These are phyloP conservation scores for Alnus rubra DNA, from an alignment of 306 rosid species.

Conservation along the genomic window DNA sequence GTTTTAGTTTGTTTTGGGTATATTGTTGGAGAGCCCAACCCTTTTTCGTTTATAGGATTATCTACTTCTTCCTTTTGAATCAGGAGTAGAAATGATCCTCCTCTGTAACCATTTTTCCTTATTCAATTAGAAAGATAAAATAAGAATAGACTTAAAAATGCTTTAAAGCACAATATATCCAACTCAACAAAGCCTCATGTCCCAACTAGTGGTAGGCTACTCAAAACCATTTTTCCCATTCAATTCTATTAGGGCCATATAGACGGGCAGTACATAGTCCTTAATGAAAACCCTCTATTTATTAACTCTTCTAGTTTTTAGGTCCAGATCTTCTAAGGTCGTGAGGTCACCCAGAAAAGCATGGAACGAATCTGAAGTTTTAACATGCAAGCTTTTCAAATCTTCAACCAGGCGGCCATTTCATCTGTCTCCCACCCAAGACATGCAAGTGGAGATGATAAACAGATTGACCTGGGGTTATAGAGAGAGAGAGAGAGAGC, in stretches of 20 bases:
- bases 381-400: constrained; percentile 10
- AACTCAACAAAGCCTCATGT: not conserved
- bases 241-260: not conserved
- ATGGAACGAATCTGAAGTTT: not conserved
- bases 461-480: constrained; percentile 71
- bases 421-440: constrained; percentile 81
- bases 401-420: constrained; percentile 86
- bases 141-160: not conserved
- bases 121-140: no score
- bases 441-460: constrained; percentile 94
- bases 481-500: constrained; percentile 18
- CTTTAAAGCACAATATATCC: not conserved
- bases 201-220: not conserved
- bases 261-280: not conserved
- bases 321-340: not conserved
- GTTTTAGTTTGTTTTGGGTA: no score
- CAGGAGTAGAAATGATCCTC: no score
- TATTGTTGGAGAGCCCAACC: no score
- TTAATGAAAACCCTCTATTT: not conserved
- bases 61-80: no score
- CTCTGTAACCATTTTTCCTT: no score
- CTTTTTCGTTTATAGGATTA: no score
- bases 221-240: not conserved
- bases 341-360: not conserved
- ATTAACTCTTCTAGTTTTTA: not conserved